Conservation (phyloP, 31 red algal species). For the Asparagopsis taxiformis region DNA sequence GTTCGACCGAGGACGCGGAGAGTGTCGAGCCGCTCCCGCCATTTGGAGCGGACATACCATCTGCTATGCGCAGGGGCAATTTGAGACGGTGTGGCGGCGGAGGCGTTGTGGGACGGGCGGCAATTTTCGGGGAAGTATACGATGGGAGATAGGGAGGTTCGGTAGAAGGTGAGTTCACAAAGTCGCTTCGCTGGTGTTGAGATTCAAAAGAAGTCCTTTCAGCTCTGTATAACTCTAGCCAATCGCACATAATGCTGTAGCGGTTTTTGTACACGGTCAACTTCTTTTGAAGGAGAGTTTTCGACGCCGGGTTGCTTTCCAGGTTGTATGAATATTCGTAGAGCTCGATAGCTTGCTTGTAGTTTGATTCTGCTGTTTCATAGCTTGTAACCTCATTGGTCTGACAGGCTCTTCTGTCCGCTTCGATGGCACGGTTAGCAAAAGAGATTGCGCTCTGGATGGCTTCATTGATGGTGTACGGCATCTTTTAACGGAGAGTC, state of each 20-base stretch:
- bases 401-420: constrained; percentile 54
- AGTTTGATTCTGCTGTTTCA: constrained; percentile 8
- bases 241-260: constrained; percentile 56
- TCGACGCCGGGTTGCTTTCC: constrained; percentile 42
- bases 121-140: neutral
- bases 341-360: constrained; percentile 62
- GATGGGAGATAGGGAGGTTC: neutral
- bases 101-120: neutral
- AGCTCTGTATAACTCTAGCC: too few species aligned
- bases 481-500: too few species aligned
- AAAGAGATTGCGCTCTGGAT: constrained; percentile 65
- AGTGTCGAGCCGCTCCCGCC: too few species aligned
- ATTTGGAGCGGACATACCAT: too few species aligned
- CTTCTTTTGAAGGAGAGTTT: constrained; percentile 21
- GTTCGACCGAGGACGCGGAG: too few species aligned
- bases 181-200: neutral
- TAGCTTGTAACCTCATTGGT: constrained; percentile 12
- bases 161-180: neutral
- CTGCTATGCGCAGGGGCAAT: too few species aligned
- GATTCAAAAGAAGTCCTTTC: constrained; percentile 12
- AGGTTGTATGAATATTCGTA: constrained; percentile 45
- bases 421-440: constrained; percentile 49
- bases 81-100: neutral
- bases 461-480: constrained; percentile 4
- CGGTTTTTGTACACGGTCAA: constrained; percentile 52